Evolutionary conservation across 371 early-diverging fungal genomes (phyloP).

Genomic region (Mortierella sp.): DNA sequence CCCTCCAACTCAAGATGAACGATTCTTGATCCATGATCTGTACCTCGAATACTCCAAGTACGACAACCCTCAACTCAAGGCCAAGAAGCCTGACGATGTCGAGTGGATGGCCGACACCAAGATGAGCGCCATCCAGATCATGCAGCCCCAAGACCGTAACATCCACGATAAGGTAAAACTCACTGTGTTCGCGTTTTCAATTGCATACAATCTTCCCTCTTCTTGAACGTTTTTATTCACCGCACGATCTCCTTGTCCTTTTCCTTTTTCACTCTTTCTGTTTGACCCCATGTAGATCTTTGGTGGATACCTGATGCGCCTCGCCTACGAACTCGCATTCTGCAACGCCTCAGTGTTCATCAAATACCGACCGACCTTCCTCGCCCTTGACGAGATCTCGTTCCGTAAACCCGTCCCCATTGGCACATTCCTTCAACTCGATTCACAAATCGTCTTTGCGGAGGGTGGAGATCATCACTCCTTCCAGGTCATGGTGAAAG

Average conservation of each 20-base stretch:
- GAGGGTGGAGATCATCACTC: constrained; percentile 64
- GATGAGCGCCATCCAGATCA: constrained; percentile 78
- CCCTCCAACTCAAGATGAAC: constrained; percentile 91
- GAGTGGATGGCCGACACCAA: constrained; percentile 89
- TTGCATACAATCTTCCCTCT: neutral
- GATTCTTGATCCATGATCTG: constrained; percentile 84
- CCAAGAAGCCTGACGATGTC: constrained; percentile 66
- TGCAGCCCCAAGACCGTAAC: constrained; percentile 92
- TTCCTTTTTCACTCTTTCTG: neutral
- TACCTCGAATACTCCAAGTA: constrained; percentile 77
- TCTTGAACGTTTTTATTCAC: neutral
- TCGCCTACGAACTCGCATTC: constrained; percentile 88
- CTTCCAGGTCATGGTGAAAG: constrained; percentile 83
- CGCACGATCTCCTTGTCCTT: neutral
- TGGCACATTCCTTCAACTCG: constrained; percentile 84
- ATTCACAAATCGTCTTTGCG: constrained; percentile 81
- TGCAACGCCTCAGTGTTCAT: constrained; percentile 79
- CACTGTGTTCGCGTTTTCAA: neutral
- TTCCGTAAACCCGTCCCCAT: constrained; percentile 94
- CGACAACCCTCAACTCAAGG: constrained; percentile 38
- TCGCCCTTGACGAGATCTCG: constrained; percentile 90
- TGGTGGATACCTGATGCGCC: constrained; percentile 88
- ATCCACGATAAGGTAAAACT: constrained; percentile 76
- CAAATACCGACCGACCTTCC: constrained; percentile 67
- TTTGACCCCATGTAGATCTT: constrained; percentile 70